Base-by-base conservation (phyloP, 345 rosid genomes). In the Cochlearia excelsa region DNA sequence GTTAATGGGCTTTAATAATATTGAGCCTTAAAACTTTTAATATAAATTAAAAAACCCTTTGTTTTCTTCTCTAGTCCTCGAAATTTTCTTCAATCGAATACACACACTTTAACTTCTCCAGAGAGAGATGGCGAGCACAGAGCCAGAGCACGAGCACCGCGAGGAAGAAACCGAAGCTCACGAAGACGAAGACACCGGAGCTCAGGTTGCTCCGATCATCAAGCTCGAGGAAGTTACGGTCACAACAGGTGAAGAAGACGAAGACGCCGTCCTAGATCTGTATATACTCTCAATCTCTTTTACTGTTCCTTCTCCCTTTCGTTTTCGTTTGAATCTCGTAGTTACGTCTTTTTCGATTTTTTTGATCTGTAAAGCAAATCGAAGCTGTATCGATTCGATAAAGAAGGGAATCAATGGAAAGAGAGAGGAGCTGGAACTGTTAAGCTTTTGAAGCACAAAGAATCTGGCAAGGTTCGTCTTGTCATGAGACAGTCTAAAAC, bases 111-210 rank as follows among this genome's bases (percentile, higher is more conserved):
- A 1, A 28, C 60, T 11, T 8, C 9, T 57, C n/a, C 2, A 38
- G 1, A 31, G 30, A 35, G 30, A 43, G 39, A 88, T 85, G 96
- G 83, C 87, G 43, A 69, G 61, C 80, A 70, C 56, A 2, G 84
- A 80, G 30, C 90, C 83, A 39, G 72, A 77, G 54, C 79, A 50
- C 65, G 77, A 73, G 71, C 80, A 63, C 74, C 77, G 83, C 38
- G 95, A 85, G 33, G 87, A 82, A 1, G 95, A 81, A 3, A 64
- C 79, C 4, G 82, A 78, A 11, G 83, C 79, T 50, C 77, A 66
- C 54, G 94, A 90, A 6, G 95, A 87, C 41, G 97, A 90, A 74
- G 96, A 91, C 68, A 88, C 95, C 56, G 95, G 98, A 39, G 98
- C 88, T 50, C 95, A 82, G 67, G 79, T 90, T 1, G 95, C 95